phyloP scores from a whole-genome alignment of 768 basidiomycete genomes.

The Scleroderma citrinum region DNA sequence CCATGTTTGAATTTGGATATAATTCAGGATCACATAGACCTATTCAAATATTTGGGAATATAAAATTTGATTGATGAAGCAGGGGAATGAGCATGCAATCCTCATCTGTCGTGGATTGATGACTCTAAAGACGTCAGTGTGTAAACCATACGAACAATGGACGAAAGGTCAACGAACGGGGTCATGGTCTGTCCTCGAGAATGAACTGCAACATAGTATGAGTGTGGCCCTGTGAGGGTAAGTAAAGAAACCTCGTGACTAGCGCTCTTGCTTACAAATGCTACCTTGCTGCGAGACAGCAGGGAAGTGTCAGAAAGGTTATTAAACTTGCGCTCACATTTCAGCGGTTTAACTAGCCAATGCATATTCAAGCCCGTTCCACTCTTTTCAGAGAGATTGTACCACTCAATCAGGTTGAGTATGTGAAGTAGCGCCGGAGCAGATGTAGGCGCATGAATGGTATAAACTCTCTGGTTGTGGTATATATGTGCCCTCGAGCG shows the following conservation, averaged over 20 bases:
- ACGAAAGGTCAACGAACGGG: constrained; percentile 52
- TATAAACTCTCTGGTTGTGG: constrained; percentile 74
- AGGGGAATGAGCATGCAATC: no score
- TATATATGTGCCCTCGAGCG: constrained; percentile 80
- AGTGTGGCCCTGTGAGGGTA: constrained; percentile 57
- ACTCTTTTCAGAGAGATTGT: constrained; percentile 42
- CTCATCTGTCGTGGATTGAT: no score
- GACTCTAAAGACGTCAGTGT: no score
- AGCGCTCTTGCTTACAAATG: constrained; percentile 6
- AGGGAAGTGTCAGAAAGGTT: constrained; percentile 7
- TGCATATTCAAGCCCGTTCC: constrained; percentile 66
- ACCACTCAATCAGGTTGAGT: constrained; percentile 87
- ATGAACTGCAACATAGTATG: constrained; percentile 81
- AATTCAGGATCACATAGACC: no score
- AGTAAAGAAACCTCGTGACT: not conserved
- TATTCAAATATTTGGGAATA: no score
- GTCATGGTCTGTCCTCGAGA: constrained; percentile 77
- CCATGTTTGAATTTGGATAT: no score
- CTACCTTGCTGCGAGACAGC: constrained; percentile 46
- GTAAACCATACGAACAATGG: constrained; percentile 16
- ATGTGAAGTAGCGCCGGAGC: constrained; percentile 90
- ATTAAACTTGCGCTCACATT: constrained; percentile 48
- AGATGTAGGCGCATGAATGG: constrained; percentile 77
- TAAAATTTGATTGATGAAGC: no score
- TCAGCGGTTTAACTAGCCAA: constrained; percentile 77